Percentiles rank a stretch among this genome's conserved stretches.
Conservation (phyloP, 345 rosid species). For the Ceriops zippeliana region DNA sequence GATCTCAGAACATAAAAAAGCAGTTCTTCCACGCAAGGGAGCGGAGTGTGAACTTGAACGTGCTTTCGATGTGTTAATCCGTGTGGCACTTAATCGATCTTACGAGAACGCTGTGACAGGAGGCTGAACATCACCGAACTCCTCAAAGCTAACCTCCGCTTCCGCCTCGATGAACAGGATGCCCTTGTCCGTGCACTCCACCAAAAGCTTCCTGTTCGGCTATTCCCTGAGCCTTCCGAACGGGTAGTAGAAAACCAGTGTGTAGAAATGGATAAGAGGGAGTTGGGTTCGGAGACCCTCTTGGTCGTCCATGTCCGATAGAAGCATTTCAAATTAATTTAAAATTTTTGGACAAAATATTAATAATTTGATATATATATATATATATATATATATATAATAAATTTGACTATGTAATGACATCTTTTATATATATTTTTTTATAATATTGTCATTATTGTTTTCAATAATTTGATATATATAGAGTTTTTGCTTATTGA, state of each 20-base stretch:
- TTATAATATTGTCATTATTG: too few relatives aligned
- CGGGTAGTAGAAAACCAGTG: conserved; percentile 18
- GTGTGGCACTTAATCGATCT: too few relatives aligned
- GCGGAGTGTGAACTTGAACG: too few relatives aligned
- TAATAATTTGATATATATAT: too few relatives aligned
- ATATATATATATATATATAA: too few relatives aligned
- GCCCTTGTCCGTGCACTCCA: conserved; percentile 24
- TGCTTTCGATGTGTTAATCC: too few relatives aligned
- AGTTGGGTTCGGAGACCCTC: conserved; percentile 14
- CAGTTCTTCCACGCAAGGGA: conserved; percentile 21
- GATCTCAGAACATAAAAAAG: conserved; percentile 16
- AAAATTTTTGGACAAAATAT: too few relatives aligned
- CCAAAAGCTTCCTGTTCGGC: conserved; percentile 10
- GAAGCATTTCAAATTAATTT: neutral
- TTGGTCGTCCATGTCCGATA: conserved; percentile 27
- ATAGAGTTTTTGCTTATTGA: too few relatives aligned
- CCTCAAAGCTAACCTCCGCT: conserved; percentile 13
- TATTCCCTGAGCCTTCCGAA: conserved; percentile 21
- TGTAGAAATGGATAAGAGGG: conserved; percentile 11
- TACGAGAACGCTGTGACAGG: too few relatives aligned
- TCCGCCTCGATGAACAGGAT: conserved; percentile 18
- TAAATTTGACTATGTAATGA: too few relatives aligned
- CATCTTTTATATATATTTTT: too few relatives aligned
- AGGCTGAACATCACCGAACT: conserved; percentile 22
- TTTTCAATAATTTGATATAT: too few relatives aligned